Percentiles rank a stretch among this genome's conserved stretches.
These are phyloP conservation scores for Yarrowia osloensis DNA, from an alignment of 805 yeast genomes.

Conservation along the genomic window DNA sequence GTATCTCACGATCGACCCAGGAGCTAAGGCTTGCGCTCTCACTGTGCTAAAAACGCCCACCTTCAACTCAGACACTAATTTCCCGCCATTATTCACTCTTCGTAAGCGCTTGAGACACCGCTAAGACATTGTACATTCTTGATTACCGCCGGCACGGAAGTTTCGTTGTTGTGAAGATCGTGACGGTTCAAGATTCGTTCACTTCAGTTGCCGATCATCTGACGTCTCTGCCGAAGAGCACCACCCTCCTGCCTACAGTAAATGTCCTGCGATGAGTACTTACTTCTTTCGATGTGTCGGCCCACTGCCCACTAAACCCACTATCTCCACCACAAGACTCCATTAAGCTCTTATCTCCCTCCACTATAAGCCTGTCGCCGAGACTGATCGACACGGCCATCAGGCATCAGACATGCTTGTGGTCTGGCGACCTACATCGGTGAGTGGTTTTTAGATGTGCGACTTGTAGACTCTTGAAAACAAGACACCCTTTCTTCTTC, in stretches of 20 bases:
- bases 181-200: too few relatives aligned
- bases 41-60: not conserved
- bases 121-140: not conserved
- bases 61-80: not conserved
- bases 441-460: too few relatives aligned
- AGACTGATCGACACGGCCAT: constrained; percentile 15
- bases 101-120: not conserved
- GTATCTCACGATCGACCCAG: too few relatives aligned
- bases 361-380: not conserved
- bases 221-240: too few relatives aligned
- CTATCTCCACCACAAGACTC: not conserved
- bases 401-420: not conserved
- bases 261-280: too few relatives aligned
- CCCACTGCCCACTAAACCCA: not conserved
- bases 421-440: not conserved
- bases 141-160: too few relatives aligned
- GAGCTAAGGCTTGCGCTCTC: too few relatives aligned
- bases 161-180: too few relatives aligned
- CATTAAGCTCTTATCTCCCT: constrained; percentile 5
- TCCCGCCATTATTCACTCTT: not conserved
- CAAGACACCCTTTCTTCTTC: not conserved
- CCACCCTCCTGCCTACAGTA: too few relatives aligned
- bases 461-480: not conserved
- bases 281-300: too few relatives aligned
- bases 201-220: too few relatives aligned